These are phyloP conservation scores for Mimosa bimucronata DNA, from an alignment of 306 rosid genomes.

Conservation along the genomic window DNA sequence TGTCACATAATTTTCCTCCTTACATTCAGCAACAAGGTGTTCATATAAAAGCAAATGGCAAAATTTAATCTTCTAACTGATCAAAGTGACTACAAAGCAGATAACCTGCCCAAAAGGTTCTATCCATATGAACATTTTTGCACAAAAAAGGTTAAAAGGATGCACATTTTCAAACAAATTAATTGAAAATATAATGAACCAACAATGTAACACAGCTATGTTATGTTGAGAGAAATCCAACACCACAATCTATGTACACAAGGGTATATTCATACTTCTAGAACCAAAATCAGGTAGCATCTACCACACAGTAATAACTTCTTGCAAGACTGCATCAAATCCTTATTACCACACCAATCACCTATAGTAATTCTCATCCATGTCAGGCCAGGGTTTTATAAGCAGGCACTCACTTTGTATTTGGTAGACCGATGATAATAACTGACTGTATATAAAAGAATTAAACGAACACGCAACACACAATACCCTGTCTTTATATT, in stretches of 20 bases:
- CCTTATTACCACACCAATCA: constrained; percentile 43
- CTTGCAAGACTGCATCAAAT: constrained; percentile 39
- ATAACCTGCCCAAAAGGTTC: too few relatives aligned
- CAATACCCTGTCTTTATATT: constrained; percentile 45
- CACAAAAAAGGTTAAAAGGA: background rate
- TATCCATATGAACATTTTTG: constrained; percentile 8
- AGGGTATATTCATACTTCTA: constrained; percentile 32
- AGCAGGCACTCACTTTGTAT: constrained; percentile 41
- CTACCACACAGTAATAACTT: constrained; percentile 51
- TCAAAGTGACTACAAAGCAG: too few relatives aligned
- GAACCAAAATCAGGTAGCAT: constrained; percentile 39
- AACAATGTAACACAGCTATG: constrained; percentile 31
- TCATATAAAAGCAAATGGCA: too few relatives aligned
- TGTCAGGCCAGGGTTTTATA: constrained; percentile 20
- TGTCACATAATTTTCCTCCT: too few relatives aligned
- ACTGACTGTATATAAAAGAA: constrained; percentile 35
- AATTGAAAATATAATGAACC: constrained; percentile 31
- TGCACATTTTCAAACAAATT: constrained; percentile 29
- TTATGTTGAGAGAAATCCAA: constrained; percentile 42
- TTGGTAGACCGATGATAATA: constrained; percentile 32
- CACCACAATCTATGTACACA: constrained; percentile 49
- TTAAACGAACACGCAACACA: constrained; percentile 29
- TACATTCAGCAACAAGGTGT: too few relatives aligned
- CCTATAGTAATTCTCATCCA: constrained; percentile 21
- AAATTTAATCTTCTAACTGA: too few relatives aligned